Percentiles rank a stretch among this genome's conserved stretches.
Conservation (phyloP, 495 filamentous ascomycete species). For the Annulohypoxylon bovei region DNA sequence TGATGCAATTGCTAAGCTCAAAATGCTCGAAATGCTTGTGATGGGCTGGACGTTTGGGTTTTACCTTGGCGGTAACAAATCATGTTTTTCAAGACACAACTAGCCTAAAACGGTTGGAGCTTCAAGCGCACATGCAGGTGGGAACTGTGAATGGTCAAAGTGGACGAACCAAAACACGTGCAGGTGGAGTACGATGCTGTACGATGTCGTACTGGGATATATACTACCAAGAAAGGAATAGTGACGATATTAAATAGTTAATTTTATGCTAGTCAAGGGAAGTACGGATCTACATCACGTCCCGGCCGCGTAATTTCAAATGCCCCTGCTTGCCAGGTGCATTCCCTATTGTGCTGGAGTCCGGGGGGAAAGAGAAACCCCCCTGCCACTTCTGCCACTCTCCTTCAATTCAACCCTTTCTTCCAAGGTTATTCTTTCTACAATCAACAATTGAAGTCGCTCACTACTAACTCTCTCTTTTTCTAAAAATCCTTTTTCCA, state of each 20-base stretch:
- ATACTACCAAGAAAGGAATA: neutral
- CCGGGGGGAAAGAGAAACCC: neutral
- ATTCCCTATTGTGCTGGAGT: constrained; percentile 1
- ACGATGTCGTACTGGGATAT: neutral
- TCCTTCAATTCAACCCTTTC: constrained; percentile 1
- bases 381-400: constrained; percentile 7
- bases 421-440: constrained; percentile 1
- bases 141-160: constrained; percentile 3
- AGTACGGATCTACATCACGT: constrained; percentile 5
- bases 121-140: neutral
- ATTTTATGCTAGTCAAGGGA: neutral
- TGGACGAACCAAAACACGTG: neutral
- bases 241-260: neutral
- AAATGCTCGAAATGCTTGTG: neutral
- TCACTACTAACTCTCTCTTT: constrained; percentile 3
- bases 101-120: neutral
- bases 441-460: neutral
- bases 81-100: neutral
- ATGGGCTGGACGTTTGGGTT: neutral
- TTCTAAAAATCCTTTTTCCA: neutral
- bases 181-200: neutral
- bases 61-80: neutral
- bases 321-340: neutral
- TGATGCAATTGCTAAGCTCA: constrained; percentile 2
- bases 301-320: constrained; percentile 11